Percentiles rank a stretch among this genome's conserved stretches.
These are phyloP conservation scores for Persicaria maculosa DNA, from an alignment of 148 eudicot genomes.

Conservation along the genomic window DNA sequence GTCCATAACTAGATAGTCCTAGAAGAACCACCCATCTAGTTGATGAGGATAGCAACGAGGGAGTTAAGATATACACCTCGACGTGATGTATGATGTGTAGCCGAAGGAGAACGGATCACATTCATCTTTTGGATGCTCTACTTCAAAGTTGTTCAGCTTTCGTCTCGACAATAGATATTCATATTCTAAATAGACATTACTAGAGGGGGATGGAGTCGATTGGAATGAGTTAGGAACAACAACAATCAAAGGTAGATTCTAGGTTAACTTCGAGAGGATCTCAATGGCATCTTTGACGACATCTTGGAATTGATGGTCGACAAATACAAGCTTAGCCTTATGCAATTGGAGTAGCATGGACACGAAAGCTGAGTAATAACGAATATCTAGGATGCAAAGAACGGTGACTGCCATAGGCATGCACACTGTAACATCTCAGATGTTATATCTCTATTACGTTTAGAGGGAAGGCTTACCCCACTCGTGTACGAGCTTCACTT, in stretches of 20 bases:
- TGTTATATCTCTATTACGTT: too few species aligned
- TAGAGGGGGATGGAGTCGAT: not conserved
- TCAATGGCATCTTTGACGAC: conserved; percentile 37
- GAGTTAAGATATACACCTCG: conserved; percentile 76
- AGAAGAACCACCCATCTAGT: conserved; percentile 35
- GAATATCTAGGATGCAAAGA: conserved; percentile 52
- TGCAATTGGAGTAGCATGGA: conserved; percentile 50
- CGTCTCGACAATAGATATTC: conserved; percentile 40
- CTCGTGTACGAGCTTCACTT: conserved; percentile 73
- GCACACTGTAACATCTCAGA: too few species aligned
- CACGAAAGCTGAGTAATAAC: conserved; percentile 56
- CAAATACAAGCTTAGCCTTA: conserved; percentile 47
- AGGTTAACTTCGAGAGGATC: conserved; percentile 24
- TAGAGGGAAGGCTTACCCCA: conserved; percentile 21
- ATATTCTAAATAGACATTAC: conserved; percentile 24
- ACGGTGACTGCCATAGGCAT: conserved; percentile 71
- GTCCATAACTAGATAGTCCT: conserved; percentile 59
- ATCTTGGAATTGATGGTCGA: conserved; percentile 42
- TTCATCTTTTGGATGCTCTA: conserved; percentile 47
- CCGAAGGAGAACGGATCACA: conserved; percentile 57
- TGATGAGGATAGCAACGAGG: conserved; percentile 35
- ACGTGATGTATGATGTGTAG: conserved; percentile 74
- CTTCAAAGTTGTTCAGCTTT: conserved; percentile 26
- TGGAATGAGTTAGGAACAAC: conserved; percentile 25
- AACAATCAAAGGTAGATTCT: conserved; percentile 37